A percentile compares a stretch with the other conserved stretches of the same genome.
These are phyloP conservation scores for Apiotrichum siamense DNA, from an alignment of 1,284 basidiomycete genomes.

Conservation along the genomic window DNA sequence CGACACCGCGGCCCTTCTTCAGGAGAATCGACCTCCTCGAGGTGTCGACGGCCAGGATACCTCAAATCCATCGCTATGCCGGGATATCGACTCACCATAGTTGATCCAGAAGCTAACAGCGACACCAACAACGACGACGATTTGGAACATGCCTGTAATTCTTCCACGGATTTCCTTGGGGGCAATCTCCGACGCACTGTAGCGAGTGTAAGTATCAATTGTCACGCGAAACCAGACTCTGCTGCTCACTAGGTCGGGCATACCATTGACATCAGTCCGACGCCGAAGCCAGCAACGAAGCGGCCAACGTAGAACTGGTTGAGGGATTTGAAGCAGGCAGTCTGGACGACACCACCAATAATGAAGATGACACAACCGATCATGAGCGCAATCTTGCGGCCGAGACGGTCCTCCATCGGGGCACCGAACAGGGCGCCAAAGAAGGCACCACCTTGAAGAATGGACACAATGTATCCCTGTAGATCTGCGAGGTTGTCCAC, in stretches of 20 bases:
- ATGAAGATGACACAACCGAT: constrained; percentile 59
- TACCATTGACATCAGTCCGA: constrained; percentile 54
- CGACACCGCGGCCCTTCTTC: no score
- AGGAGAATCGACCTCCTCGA: no score
- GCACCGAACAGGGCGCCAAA: constrained; percentile 66
- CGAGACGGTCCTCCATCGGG: constrained; percentile 32
- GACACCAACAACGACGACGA: constrained; percentile 58
- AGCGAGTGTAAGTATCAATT: no score
- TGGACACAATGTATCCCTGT: constrained; percentile 59
- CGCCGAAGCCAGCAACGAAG: constrained; percentile 62
- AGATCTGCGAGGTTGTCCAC: constrained; percentile 25
- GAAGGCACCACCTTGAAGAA: constrained; percentile 61
- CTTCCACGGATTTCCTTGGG: constrained; percentile 63
- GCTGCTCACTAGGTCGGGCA: constrained; percentile 69
- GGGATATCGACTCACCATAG: no score
- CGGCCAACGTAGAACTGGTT: constrained; percentile 51
- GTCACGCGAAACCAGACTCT: no score
- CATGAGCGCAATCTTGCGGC: constrained; percentile 55
- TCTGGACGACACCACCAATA: constrained; percentile 59
- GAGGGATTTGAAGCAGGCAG: constrained; percentile 20
- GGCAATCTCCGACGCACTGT: constrained; percentile 69
- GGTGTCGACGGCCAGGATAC: no score
- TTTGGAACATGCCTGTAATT: constrained; percentile 69
- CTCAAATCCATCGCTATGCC: no score
- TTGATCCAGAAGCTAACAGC: constrained; percentile 32